Percentiles rank a stretch among this genome's conserved stretches.
phyloP scores from a whole-genome alignment of 345 rosid species.

The Ceriops tagal region DNA sequence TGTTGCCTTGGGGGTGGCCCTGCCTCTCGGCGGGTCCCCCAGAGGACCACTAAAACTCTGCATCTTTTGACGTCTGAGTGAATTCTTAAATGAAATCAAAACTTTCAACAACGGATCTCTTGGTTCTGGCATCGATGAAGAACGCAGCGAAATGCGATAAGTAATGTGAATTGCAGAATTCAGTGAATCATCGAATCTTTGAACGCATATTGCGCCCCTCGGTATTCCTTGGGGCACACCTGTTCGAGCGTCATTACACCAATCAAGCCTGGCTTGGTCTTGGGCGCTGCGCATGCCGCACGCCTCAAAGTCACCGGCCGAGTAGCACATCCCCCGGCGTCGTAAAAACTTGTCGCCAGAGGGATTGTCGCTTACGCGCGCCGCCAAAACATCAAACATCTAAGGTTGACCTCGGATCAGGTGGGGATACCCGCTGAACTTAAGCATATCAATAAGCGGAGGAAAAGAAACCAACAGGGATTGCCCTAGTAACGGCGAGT shows the following conservation, averaged over 20 bases:
- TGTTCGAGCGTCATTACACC: neutral
- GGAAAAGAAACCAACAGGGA: too few species aligned
- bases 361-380: too few species aligned
- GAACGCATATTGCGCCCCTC: neutral
- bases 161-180: neutral
- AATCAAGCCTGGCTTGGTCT: neutral
- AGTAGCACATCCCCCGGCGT: too few species aligned
- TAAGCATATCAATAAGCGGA: too few species aligned
- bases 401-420: too few species aligned
- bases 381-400: neutral
- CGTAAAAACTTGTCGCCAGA: too few species aligned
- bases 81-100: too few species aligned
- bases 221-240: neutral
- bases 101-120: neutral
- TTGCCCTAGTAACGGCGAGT: too few species aligned
- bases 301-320: too few species aligned
- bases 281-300: neutral
- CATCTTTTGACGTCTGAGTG: too few species aligned
- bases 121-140: neutral
- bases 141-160: neutral
- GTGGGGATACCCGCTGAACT: too few species aligned
- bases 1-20: too few species aligned
- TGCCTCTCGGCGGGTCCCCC: fast-evolving
- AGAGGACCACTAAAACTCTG: fast-evolving
- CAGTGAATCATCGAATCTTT: neutral